Conservation (phyloP, 2,329 filamentous ascomycete species). For the Emergomyces orientalis region DNA sequence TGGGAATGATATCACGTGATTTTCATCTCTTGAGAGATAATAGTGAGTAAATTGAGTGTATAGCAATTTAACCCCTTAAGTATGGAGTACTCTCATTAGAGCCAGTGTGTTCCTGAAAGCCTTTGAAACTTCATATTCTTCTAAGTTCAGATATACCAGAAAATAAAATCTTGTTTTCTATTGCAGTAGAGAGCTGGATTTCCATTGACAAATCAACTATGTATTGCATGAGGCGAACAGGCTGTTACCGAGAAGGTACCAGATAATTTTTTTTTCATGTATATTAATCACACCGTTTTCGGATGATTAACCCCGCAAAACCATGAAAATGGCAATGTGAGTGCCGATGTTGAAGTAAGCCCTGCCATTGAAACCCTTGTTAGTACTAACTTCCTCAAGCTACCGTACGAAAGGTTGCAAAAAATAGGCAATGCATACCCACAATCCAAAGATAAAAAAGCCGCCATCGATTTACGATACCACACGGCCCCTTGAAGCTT, state of each 20-base stretch:
- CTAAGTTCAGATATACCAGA: neutral
- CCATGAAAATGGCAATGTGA: too few relatives aligned
- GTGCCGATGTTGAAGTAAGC: too few relatives aligned
- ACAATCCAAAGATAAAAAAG: neutral
- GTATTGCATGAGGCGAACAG: too few relatives aligned
- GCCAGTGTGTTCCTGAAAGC: neutral
- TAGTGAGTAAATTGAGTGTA: neutral
- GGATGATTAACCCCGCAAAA: too few relatives aligned
- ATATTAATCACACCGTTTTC: too few relatives aligned
- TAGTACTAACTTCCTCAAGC: neutral
- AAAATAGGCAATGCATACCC: neutral
- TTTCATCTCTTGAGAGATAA: neutral
- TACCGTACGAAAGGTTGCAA: neutral
- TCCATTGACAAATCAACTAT: too few relatives aligned
- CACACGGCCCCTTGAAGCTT: neutral
- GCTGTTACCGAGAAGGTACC: too few relatives aligned
- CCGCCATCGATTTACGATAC: neutral
- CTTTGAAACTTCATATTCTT: neutral
- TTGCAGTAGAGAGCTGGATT: neutral
- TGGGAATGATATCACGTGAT: neutral
- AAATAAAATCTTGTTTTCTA: neutral
- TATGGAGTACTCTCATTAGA: neutral
- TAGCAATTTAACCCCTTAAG: neutral
- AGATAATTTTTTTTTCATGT: too few relatives aligned
- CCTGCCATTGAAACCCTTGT: neutral